Conservation (phyloP, 192 early-diverging fungal genomes). For the Coemansia pectinata region DNA sequence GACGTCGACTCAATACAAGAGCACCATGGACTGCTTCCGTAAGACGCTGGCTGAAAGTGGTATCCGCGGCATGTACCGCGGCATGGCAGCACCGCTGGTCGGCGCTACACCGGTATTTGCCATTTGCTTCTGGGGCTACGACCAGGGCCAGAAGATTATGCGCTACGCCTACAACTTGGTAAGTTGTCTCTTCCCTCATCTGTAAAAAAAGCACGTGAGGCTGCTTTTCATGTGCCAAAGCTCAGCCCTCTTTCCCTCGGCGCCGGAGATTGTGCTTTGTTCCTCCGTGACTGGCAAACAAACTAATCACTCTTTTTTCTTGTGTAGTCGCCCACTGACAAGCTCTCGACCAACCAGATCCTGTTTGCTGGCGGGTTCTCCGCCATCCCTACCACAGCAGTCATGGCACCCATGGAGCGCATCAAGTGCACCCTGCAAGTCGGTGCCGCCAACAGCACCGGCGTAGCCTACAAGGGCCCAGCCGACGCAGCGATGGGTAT, state of each 20-base stretch:
- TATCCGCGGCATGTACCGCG: slow-evolving; percentile 89
- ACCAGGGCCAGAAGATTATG: slow-evolving; percentile 54
- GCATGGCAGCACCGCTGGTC: slow-evolving; percentile 90
- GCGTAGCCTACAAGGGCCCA: slow-evolving; percentile 84
- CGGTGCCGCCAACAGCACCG: slow-evolving; percentile 17
- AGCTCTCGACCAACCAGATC: slow-evolving; percentile 71
- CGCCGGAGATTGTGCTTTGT: background rate
- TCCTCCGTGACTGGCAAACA: background rate
- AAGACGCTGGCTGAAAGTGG: slow-evolving; percentile 92
- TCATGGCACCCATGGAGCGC: slow-evolving; percentile 95
- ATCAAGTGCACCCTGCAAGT: slow-evolving; percentile 96
- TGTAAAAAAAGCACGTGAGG: slow-evolving; percentile 6
- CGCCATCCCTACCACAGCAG: slow-evolving; percentile 89
- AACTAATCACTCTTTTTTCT: background rate
- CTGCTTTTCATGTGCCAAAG: slow-evolving; percentile 5
- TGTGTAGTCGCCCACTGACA: slow-evolving; percentile 40
- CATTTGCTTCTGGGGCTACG: slow-evolving; percentile 84
- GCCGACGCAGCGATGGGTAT: slow-evolving; percentile 82
- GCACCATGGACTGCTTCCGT: slow-evolving; percentile 87
- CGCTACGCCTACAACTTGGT: slow-evolving; percentile 46
- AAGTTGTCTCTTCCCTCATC: background rate
- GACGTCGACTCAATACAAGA: slow-evolving; percentile 84
- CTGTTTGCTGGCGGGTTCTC: slow-evolving; percentile 93
- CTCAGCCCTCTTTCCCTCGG: background rate
- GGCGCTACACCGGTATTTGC: slow-evolving; percentile 97